Conservation (phyloP, 2,329 filamentous ascomycete genomes). For the Colletotrichum sp. region DNA sequence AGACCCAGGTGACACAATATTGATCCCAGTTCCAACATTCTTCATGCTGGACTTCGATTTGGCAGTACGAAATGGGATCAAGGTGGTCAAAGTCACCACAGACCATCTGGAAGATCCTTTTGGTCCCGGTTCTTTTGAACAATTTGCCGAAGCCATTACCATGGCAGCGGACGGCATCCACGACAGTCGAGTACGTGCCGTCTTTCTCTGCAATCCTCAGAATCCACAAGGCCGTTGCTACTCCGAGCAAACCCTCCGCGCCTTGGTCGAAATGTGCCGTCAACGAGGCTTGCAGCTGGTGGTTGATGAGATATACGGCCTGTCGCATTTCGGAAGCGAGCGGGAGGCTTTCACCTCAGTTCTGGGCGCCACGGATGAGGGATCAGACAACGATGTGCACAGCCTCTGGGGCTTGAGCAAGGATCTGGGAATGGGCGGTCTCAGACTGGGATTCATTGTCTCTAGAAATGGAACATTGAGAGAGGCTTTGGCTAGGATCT, state of each 20-base stretch:
- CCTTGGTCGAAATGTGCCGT: not conserved
- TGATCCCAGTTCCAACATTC: not conserved
- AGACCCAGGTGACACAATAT: not conserved
- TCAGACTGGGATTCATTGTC: not conserved
- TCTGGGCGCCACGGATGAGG: not conserved
- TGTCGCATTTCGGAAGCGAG: not conserved
- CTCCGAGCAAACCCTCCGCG: not conserved
- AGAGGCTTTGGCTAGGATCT: not conserved
- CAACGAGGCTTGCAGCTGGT: not conserved
- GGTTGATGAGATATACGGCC: not conserved
- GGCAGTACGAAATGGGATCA: not conserved
- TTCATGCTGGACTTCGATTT: not conserved
- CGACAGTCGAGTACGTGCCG: rapidly evolving
- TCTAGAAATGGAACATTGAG: not conserved
- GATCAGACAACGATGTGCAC: not conserved
- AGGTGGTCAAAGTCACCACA: not conserved
- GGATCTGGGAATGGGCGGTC: not conserved
- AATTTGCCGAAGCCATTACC: not conserved
- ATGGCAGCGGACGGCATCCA: not conserved
- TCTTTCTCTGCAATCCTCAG: not conserved
- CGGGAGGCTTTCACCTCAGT: not conserved
- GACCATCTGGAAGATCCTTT: not conserved
- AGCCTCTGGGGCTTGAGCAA: not conserved
- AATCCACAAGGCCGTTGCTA: not conserved
- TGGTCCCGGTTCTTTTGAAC: rapidly evolving